Conservation (phyloP, 768 basidiomycete genomes). For the Punctularia strigosozonata region DNA sequence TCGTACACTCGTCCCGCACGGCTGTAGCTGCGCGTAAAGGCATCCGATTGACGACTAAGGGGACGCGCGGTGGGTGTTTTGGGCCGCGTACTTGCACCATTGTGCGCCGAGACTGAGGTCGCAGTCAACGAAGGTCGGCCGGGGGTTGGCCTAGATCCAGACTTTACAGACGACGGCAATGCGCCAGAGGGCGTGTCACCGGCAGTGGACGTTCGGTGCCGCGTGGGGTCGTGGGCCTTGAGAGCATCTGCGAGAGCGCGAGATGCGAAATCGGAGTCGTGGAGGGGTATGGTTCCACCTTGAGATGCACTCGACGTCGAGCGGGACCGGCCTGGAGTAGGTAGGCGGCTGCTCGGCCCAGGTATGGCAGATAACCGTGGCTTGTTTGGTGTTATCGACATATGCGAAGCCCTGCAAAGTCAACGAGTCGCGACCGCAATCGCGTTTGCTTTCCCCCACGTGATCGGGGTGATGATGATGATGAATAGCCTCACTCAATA, state of each 20-base stretch:
- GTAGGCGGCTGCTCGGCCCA: constrained; percentile 43
- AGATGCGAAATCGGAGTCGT: constrained; percentile 47
- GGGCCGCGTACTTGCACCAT: constrained; percentile 22
- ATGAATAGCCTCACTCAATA: no score
- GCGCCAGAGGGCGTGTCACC: constrained; percentile 27
- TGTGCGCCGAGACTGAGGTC: constrained; percentile 36
- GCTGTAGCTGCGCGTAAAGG: constrained; percentile 30
- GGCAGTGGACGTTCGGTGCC: constrained; percentile 39
- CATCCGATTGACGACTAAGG: constrained; percentile 57
- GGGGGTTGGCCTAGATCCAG: constrained; percentile 32
- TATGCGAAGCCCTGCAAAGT: no score
- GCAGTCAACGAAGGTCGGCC: constrained; percentile 52
- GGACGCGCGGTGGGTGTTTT: constrained; percentile 53
- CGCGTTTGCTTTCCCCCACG: no score
- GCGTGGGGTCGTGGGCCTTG: constrained; percentile 68
- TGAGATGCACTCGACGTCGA: constrained; percentile 46
- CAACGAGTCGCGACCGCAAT: no score
- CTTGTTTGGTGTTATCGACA: constrained; percentile 34
- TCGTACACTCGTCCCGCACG: constrained; percentile 40
- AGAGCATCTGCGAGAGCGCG: constrained; percentile 74
- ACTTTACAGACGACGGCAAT: constrained; percentile 35
- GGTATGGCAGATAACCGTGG: constrained; percentile 30
- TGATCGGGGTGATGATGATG: no score
- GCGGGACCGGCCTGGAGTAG: constrained; percentile 61
- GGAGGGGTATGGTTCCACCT: constrained; percentile 16